A percentile compares a stretch with the other conserved stretches of the same genome.
phyloP scores from a whole-genome alignment of 306 rosid species.

The Quercus suber region DNA sequence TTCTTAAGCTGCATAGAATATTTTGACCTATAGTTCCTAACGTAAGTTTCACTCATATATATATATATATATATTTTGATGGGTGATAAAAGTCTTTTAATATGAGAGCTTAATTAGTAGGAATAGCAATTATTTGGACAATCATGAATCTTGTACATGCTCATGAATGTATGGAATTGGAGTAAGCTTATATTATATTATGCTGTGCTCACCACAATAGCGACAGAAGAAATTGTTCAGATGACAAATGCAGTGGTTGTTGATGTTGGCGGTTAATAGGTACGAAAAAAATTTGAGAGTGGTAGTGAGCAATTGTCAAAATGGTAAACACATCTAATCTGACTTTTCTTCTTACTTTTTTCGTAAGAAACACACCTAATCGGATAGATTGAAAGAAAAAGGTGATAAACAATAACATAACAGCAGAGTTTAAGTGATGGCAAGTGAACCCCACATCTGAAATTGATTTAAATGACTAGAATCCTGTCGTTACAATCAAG shows the following conservation, averaged over 20 bases:
- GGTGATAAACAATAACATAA: constrained; percentile 12
- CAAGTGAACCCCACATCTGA: constrained; percentile 36
- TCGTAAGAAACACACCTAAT: constrained; percentile 44
- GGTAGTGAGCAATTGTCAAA: constrained; percentile 40
- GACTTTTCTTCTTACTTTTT: background rate
- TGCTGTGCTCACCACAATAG: too few relatives aligned
- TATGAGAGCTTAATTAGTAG: too few relatives aligned
- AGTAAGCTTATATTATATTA: too few relatives aligned
- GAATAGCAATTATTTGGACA: too few relatives aligned
- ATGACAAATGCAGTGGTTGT: constrained; percentile 14
- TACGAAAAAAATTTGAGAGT: constrained; percentile 20
- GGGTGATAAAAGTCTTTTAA: too few relatives aligned
- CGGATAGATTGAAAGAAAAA: constrained; percentile 18
- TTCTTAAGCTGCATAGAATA: too few relatives aligned
- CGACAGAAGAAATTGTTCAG: background rate
- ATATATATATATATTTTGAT: too few relatives aligned
- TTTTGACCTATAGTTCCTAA: too few relatives aligned
- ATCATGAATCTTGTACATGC: too few relatives aligned
- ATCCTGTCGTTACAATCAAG: background rate
- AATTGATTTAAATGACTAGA: constrained; percentile 33
- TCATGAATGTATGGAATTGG: too few relatives aligned
- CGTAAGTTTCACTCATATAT: too few relatives aligned
- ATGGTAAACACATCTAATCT: constrained; percentile 17
- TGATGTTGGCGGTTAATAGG: constrained; percentile 35
- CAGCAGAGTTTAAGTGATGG: constrained; percentile 20